Base-by-base conservation (phyloP, 768 basidiomycete genomes). In the Candolleomyces eurysporus region DNA sequence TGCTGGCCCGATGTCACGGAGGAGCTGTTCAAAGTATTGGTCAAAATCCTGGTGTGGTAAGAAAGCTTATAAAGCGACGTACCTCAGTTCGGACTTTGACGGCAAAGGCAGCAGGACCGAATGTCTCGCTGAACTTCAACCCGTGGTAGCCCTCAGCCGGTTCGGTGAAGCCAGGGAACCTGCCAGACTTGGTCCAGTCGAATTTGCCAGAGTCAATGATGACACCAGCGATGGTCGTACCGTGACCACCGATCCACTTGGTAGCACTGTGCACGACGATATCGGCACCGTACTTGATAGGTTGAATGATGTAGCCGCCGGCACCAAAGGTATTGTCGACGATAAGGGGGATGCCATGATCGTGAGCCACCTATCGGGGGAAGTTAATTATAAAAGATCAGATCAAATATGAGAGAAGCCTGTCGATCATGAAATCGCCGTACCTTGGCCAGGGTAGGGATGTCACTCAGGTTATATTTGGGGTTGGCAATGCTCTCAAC, bases 221-320 rank as follows among this genome's bases (percentile, higher is more conserved):
- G 31, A 91, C 84, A 46, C 91, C 92, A 4, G 80, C 90, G 51
- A 94, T 90, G 22, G 88, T 89, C 0, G 87, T 92, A 32, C 92
- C 91, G 62, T 91, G 90, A 0, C 89, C 88, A 13, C 88, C 87
- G 39, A 92, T 91, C 92, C 91, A 94, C 67, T 94, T 92, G 0
- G 91, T 92, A 0, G 89, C 89, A 54, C 86, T 89, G 70, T 92
- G 87, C 17, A 91, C 87, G 50, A 67, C 59, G 4, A 60, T 31
- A 32, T 94, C 90, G 0, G 92, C 91, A 14, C 92, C 92, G 65
- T 84, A 80, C 22, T 86, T 80, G 62, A 92, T 84, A 1, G 92
- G 91, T 1, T 81, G 78, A 61, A 87, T 76, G 58, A 92, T 79
- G 66, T 90, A 93, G 83, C 81, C 87, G 65, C 87, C 89, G 74